Evolutionary conservation across 2,329 filamentous ascomycete genomes (phyloP), one percentile per base, ranked within the genome.

Genomic region (Neofusicoccum umdonicola): DNA sequence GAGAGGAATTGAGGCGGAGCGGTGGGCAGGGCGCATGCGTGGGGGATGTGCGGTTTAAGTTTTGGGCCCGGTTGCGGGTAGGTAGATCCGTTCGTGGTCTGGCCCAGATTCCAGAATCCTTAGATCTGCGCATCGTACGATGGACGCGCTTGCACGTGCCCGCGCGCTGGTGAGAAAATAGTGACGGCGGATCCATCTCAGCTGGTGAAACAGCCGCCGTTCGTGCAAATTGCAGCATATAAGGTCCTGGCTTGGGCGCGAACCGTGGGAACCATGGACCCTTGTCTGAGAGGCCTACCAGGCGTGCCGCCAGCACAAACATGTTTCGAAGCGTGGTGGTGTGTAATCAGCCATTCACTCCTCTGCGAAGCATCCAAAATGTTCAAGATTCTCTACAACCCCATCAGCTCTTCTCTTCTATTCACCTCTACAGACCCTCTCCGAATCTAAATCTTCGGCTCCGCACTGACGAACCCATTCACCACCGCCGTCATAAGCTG

Each of bases 401-500:
- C 22, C 15, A 17, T 19, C 58, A 62, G 11, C 41, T 48, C 58
- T 45, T 52, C 13, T 31, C 41, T 34, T 17, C 31, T 31, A 50
- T 6, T 12, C 15, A 17, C 12, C 37, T 17, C 54, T 41, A 31
- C 54, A 17, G 1, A 41, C 19, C 47, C 13, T 13, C 4, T 2
- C 44, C 11, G 2, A 2, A 7, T 47, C 66, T 68, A 82, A 57
- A 82, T 79, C 76, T 81, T 82, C 3, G 76, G 70, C 41, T 75
- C 78, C 2, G 80, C 82, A 11, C 82, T 83, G 66, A 91, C 80
- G 74, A 91, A 95, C 0, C 92, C 92, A 62, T 88, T 87, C 0
- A 89, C 85, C 13, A 97, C 92, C 1, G 93, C 92, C 61, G 82
- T 84, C 70, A 99, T 88, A 73, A 98, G 79, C 75, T 93, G 90